phyloP scores from a whole-genome alignment of 257 asterid genomes.

The Sherardia arvensis region DNA sequence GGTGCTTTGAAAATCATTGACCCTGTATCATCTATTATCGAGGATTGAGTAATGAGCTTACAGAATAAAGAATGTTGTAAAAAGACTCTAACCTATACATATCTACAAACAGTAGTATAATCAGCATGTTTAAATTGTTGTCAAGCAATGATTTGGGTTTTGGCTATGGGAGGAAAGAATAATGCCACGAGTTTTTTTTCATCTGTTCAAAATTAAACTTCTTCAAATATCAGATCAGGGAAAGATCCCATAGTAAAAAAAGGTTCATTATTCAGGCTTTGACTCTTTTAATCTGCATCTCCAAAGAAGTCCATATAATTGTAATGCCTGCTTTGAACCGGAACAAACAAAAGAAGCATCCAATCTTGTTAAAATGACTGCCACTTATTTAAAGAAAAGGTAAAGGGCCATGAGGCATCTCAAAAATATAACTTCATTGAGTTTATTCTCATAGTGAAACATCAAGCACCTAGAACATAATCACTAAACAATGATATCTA shows the following conservation, averaged over 20 bases:
- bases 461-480: background rate
- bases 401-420: background rate
- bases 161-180: background rate
- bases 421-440: background rate
- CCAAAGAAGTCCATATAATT: background rate
- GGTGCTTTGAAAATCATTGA: background rate
- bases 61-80: background rate
- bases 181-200: background rate
- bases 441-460: background rate
- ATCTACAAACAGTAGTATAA: background rate
- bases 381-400: background rate
- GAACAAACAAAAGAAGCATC: background rate
- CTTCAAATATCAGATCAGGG: background rate
- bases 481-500: background rate
- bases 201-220: background rate
- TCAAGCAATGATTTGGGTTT: background rate
- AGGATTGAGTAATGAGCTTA: background rate
- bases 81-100: background rate
- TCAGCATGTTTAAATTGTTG: background rate
- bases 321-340: background rate
- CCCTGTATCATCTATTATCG: background rate
- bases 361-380: background rate
- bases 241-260: background rate
- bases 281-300: background rate
- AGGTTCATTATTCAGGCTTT: background rate